Evolutionary conservation across 345 rosid genomes (phyloP), one percentile per base, ranked within the genome.

Genomic region (Bruguiera sexangula): DNA sequence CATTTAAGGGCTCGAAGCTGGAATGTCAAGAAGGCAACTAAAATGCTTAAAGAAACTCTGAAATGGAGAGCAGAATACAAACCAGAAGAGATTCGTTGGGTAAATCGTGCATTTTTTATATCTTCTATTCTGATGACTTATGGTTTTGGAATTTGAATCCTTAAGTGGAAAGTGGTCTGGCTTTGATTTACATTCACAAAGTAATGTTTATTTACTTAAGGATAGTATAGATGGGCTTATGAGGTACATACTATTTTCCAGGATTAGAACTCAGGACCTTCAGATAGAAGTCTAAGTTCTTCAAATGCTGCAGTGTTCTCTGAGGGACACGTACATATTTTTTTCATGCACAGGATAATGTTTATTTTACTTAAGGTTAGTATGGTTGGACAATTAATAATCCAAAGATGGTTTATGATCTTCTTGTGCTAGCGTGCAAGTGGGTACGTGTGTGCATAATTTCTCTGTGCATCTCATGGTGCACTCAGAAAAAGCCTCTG

Each of bases 31-130:
- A 91, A 94, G 83, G 93, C 98, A 74, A 75, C 86, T 32, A 91
- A 91, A 77, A 89, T 91, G 98, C 88, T 94, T 77, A 94, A 94
- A 80, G 96, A 86, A 71, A 85, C 93, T 39, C 76, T 94, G 68
- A 94, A 94, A 53, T 94, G 98, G 98, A 91, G 97, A 84, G 82
- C 86, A 71, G 76, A 79, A 52, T 86, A 85, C 80, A 94, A 91
- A 82, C 97, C 98, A 27, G 97, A 94, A 70, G 95, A 88, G 75
- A 86, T 94, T 55, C 80, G 83, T 60, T 94, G 97, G 98, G 98
- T 91, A 83, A 58, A 72, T 54, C 32, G 34, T 67, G 21, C 31
- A 69, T 62, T 51, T 55, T 70, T 43, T 11, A 13, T 43, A 43
- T 43, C 18, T 34, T 62, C 22, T 67, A 54, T 18, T 20, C 58